phyloP scores from a whole-genome alignment of 2,329 filamentous ascomycete genomes.

The Didymella arachidicola region DNA sequence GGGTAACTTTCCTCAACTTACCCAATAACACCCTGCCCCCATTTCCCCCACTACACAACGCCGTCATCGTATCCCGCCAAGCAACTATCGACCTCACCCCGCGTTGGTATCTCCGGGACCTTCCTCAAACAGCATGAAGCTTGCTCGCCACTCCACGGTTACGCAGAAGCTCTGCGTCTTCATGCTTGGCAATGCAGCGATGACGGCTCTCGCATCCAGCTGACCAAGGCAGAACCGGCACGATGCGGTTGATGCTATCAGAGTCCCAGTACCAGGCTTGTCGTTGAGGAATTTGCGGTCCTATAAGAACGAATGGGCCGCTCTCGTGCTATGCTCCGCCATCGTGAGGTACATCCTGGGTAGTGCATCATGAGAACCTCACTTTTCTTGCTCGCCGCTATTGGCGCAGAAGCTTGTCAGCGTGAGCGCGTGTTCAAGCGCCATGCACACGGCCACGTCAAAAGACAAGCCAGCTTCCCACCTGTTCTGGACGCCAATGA shows the following conservation, averaged over 20 bases:
- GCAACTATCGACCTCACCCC: conserved; percentile 26
- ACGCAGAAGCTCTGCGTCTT: conserved; percentile 23
- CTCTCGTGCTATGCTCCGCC: conserved; percentile 8
- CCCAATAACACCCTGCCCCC: conserved; percentile 3
- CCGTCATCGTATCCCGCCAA: conserved; percentile 42
- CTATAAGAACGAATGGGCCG: conserved; percentile 1
- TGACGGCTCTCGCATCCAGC: conserved; percentile 10
- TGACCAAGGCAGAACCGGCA: conserved; percentile 12
- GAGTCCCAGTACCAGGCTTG: neutral
- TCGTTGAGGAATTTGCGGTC: neutral
- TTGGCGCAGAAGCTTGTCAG: conserved; percentile 47
- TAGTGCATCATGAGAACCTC: conserved; percentile 38
- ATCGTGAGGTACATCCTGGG: conserved; percentile 8
- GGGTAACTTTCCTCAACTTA: neutral
- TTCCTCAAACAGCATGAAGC: conserved; percentile 41
- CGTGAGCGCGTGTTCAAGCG: conserved; percentile 39
- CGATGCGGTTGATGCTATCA: conserved; percentile 33
- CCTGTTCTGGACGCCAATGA: conserved; percentile 48
- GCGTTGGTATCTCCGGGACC: conserved; percentile 34
- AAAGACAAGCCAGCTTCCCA: conserved; percentile 44
- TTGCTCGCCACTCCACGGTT: conserved; percentile 23
- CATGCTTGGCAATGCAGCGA: conserved; percentile 21
- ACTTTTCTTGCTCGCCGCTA: conserved; percentile 37
- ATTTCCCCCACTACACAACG: conserved; percentile 25
- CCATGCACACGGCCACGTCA: conserved; percentile 34